phyloP scores from a whole-genome alignment of 441 rosid species.

The Populus hybrid region DNA sequence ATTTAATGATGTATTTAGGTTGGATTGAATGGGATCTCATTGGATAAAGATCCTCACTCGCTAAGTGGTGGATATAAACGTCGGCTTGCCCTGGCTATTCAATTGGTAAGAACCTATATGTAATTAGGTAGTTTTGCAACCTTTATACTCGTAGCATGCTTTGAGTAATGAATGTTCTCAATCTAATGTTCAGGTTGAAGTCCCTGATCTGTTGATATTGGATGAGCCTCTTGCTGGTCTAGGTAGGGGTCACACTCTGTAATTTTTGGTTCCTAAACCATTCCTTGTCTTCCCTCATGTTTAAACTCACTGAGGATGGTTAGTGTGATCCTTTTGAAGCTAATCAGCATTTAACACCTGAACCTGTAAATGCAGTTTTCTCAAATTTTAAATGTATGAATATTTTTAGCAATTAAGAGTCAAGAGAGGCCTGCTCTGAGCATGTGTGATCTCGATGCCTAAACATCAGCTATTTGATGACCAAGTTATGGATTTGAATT shows the following conservation, averaged over 20 bases:
- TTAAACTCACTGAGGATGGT: background rate
- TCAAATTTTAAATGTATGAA: background rate
- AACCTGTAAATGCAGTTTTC: slow-evolving; percentile 1
- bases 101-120: slow-evolving; percentile 52
- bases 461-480: background rate
- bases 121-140: background rate
- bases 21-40: slow-evolving; percentile 68
- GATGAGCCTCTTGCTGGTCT: slow-evolving; percentile 99
- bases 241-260: slow-evolving; percentile 48
- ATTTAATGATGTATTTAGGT: slow-evolving; percentile 45
- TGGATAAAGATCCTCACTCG: slow-evolving; percentile 87
- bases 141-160: slow-evolving; percentile 4
- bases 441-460: background rate
- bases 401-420: background rate
- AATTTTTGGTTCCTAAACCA: slow-evolving; percentile 10
- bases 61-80: slow-evolving; percentile 96
- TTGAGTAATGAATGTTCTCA: slow-evolving; percentile 16
- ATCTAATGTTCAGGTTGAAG: slow-evolving; percentile 59
- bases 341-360: background rate
- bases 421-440: background rate
- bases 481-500: background rate
- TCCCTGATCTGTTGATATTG: slow-evolving; percentile 80
- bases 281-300: background rate
- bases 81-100: slow-evolving; percentile 88
- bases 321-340: background rate